Evolutionary conservation across 2,329 filamentous ascomycete genomes (phyloP).

Genomic region (Xylariales sp.): DNA sequence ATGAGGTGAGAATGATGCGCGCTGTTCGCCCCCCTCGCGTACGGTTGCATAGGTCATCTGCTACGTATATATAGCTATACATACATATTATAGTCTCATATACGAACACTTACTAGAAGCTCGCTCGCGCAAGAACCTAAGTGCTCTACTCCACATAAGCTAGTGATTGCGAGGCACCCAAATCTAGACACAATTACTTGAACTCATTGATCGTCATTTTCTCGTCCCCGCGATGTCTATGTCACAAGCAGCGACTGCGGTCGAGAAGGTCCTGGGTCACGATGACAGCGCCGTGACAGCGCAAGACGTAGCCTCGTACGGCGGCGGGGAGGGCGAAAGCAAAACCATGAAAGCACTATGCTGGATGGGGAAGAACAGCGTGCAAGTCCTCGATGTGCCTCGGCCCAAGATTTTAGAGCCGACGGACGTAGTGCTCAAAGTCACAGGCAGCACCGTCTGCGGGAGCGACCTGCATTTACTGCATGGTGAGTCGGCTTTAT

Average conservation of each 20-base stretch:
- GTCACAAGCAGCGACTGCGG: slow-evolving; percentile 74
- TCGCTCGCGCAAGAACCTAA: too few species aligned
- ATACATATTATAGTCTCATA: too few species aligned
- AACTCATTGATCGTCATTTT: not conserved
- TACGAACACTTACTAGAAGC: too few species aligned
- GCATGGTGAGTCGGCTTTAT: slow-evolving; percentile 54
- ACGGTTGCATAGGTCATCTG: too few species aligned
- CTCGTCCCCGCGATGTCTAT: slow-evolving; percentile 60
- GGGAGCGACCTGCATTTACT: slow-evolving; percentile 70
- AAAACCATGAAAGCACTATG: slow-evolving; percentile 82
- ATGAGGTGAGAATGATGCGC: slow-evolving; percentile 21
- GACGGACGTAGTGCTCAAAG: slow-evolving; percentile 81
- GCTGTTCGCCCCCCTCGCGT: too few species aligned
- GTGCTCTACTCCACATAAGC: too few species aligned
- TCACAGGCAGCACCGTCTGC: slow-evolving; percentile 73
- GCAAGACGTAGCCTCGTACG: slow-evolving; percentile 76
- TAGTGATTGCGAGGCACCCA: not conserved
- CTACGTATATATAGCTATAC: too few species aligned
- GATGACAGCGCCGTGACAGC: slow-evolving; percentile 70
- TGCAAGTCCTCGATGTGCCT: slow-evolving; percentile 74
- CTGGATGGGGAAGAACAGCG: slow-evolving; percentile 85
- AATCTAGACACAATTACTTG: not conserved
- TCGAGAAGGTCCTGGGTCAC: slow-evolving; percentile 77
- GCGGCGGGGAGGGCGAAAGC: slow-evolving; percentile 55
- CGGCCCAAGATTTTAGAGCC: slow-evolving; percentile 79